Conservation (phyloP, 495 filamentous ascomycete genomes). For the Aspergillus nanangensis region DNA sequence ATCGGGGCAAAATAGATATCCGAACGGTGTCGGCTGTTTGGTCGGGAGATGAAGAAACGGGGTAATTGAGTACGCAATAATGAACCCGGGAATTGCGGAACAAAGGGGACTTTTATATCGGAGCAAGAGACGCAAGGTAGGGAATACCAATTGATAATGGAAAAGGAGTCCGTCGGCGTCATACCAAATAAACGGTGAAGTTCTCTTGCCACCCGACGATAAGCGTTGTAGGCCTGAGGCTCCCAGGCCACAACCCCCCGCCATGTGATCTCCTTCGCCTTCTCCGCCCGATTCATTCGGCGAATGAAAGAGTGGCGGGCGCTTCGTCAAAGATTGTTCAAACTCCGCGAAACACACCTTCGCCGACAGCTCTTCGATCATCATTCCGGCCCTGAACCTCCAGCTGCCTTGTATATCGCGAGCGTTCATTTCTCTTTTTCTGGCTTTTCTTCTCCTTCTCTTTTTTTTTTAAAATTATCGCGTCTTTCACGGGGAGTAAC, state of each 20-base stretch:
- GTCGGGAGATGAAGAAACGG: no score
- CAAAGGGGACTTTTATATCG: no score
- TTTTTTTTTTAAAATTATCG: slow-evolving; percentile 9
- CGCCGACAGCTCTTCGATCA: slow-evolving; percentile 1
- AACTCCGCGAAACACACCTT: slow-evolving; percentile 6
- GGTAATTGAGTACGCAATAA: no score
- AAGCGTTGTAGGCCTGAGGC: no score
- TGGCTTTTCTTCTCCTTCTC: slow-evolving; percentile 1
- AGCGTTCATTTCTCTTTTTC: slow-evolving; percentile 3
- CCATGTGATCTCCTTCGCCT: slow-evolving; percentile 19
- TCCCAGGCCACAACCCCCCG: slow-evolving; percentile 4
- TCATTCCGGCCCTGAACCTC: slow-evolving; percentile 3
- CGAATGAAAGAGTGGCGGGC: slow-evolving; percentile 25
- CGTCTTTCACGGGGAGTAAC: slow-evolving; percentile 17
- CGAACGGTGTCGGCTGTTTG: no score
- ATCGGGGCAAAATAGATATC: no score
- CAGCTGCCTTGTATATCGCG: not conserved
- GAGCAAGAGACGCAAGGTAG: no score
- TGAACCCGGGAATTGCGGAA: no score
- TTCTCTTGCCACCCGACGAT: no score
- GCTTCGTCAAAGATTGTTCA: slow-evolving; percentile 24
- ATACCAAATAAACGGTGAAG: no score
- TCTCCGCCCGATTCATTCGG: slow-evolving; percentile 12
- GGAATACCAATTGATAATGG: no score
- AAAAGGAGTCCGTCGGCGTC: not conserved